Evolutionary conservation across 441 rosid species (phyloP).

Genomic region (Gossypium schwendimanii): DNA sequence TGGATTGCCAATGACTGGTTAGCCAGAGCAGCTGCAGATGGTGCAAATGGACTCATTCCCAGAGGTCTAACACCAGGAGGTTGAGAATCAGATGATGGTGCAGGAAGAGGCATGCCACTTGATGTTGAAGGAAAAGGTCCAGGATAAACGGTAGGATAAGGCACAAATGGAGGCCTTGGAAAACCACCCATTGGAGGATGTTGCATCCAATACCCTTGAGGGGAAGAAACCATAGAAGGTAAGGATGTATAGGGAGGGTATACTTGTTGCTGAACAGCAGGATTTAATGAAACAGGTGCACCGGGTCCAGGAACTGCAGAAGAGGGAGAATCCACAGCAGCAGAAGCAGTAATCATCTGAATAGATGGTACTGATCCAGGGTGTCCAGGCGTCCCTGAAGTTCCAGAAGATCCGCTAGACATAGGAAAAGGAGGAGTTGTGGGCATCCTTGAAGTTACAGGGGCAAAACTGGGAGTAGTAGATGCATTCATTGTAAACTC

Average conservation of each 20-base stretch:
- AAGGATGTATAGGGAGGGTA: conserved; percentile 53
- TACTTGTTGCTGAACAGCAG: conserved; percentile 49
- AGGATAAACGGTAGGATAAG: conserved; percentile 54
- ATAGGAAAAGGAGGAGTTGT: conserved; percentile 32
- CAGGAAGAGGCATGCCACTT: conserved; percentile 37
- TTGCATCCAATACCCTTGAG: conserved; percentile 73
- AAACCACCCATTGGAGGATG: conserved; percentile 64
- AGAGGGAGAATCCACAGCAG: conserved; percentile 37
- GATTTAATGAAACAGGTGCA: conserved; percentile 38
- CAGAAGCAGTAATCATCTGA: conserved; percentile 31
- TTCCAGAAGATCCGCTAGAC: conserved; percentile 32
- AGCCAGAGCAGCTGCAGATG: conserved; percentile 31
- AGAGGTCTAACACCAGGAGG: conserved; percentile 51
- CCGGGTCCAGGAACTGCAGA: conserved; percentile 37
- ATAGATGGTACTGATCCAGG: conserved; percentile 35
- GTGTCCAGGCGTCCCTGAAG: conserved; percentile 33
- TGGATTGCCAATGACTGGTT: conserved; percentile 38
- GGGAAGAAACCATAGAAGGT: conserved; percentile 52
- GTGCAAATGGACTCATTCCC: conserved; percentile 36
- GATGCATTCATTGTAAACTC: conserved; percentile 25
- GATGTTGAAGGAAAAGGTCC: conserved; percentile 52
- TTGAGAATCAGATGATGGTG: conserved; percentile 51
- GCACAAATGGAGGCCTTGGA: conserved; percentile 52
- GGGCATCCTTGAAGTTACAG: conserved; percentile 31
- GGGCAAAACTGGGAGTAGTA: conserved; percentile 27